Conservation (phyloP, 1,284 basidiomycete genomes). For the Ustilago bromivora region DNA sequence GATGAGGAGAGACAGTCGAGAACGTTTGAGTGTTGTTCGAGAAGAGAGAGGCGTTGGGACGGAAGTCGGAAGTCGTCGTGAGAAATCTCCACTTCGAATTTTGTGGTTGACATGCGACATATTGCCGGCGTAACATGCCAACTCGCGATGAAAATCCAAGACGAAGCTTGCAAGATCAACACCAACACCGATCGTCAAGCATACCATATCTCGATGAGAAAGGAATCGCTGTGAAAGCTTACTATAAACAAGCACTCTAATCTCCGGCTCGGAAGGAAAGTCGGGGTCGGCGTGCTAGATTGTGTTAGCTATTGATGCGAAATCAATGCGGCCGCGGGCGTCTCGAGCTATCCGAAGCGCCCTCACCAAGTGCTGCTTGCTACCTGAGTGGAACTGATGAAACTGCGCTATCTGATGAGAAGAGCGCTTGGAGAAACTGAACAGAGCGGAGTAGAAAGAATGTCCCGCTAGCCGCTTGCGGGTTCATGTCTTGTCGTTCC, state of each 20-base stretch:
- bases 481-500: background rate
- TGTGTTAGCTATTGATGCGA: background rate
- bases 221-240: background rate
- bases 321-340: background rate
- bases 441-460: background rate
- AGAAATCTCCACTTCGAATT: background rate
- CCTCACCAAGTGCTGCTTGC: background rate
- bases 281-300: background rate
- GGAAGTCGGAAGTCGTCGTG: background rate
- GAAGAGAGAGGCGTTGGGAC: background rate
- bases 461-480: slow-evolving; percentile 9
- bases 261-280: background rate
- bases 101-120: background rate
- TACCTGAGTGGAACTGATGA: background rate
- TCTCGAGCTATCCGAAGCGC: background rate
- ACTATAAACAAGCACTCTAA: background rate
- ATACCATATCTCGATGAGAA: no score
- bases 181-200: no score
- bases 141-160: background rate
- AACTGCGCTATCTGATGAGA: background rate
- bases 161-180: background rate
- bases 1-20: background rate
- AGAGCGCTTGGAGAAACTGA: background rate
- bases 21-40: background rate
- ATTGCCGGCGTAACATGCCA: background rate